These are phyloP conservation scores for Alternaria triticimaculans DNA, from an alignment of 2,329 filamentous ascomycete genomes.

Conservation along the genomic window DNA sequence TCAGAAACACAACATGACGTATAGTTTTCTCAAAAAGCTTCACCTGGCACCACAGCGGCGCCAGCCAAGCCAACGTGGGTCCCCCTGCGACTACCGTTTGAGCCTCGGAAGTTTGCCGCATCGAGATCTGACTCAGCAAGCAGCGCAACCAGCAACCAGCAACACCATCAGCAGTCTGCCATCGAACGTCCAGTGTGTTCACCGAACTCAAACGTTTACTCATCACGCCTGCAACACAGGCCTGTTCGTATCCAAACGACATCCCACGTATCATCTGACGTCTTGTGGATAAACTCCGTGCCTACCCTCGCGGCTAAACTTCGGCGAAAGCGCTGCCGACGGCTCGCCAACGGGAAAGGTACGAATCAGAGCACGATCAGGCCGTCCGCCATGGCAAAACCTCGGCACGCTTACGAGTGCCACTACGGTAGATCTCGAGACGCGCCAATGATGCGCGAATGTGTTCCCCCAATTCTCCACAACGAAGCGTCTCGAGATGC, in stretches of 20 bases:
- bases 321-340: conserved; percentile 11
- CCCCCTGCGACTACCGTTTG: conserved; percentile 1
- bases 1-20: conserved; percentile 16
- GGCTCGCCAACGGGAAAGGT: background rate
- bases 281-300: background rate
- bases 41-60: background rate
- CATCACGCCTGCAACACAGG: background rate
- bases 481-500: conserved; percentile 6
- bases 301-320: conserved; percentile 4
- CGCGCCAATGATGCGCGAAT: conserved; percentile 16
- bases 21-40: background rate
- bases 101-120: conserved; percentile 17
- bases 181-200: background rate
- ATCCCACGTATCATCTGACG: conserved; percentile 9
- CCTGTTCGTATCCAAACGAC: background rate
- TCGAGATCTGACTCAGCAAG: conserved; percentile 3
- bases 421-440: conserved; percentile 6
- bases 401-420: conserved; percentile 16
- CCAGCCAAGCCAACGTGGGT: conserved; percentile 22
- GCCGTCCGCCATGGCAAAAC: conserved; percentile 21
- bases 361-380: conserved; percentile 12
- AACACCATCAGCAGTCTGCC: background rate
- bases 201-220: background rate
- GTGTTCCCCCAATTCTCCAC: conserved; percentile 19
- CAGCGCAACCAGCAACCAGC: background rate